A percentile compares a stretch with the other conserved stretches of the same genome.
phyloP scores from a whole-genome alignment of 352 stramenopile species.

The Phytophthora multivora region DNA sequence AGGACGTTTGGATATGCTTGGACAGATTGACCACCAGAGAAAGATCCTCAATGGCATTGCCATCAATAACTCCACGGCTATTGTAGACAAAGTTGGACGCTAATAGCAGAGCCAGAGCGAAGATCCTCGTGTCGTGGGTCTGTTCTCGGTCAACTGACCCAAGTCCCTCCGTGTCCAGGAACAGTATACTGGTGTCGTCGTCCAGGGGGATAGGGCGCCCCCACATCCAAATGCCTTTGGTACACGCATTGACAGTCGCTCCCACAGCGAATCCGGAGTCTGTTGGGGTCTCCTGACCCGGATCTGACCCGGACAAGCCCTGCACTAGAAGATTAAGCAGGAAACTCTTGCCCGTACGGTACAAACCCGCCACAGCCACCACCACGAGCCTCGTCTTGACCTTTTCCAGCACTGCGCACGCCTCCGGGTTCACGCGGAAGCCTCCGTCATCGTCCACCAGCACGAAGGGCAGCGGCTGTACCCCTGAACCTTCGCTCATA shows the following conservation, averaged over 20 bases:
- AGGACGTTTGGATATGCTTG: constrained; percentile 87
- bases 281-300: constrained; percentile 3
- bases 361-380: constrained; percentile 86
- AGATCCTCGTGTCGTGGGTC: constrained; percentile 91
- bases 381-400: constrained; percentile 85
- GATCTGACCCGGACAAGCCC: constrained; percentile 43
- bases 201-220: constrained; percentile 74
- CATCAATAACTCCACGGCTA: constrained; percentile 89
- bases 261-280: constrained; percentile 78
- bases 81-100: constrained; percentile 92
- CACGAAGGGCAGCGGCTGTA: constrained; percentile 80
- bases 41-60: constrained; percentile 88
- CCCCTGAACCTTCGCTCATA: constrained; percentile 38
- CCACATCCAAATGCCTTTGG: constrained; percentile 94
- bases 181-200: constrained; percentile 74
- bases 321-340: constrained; percentile 87
- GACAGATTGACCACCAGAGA: constrained; percentile 92
- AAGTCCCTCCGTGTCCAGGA: constrained; percentile 91
- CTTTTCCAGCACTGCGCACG: constrained; percentile 62
- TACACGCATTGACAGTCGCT: constrained; percentile 88
- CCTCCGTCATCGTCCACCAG: constrained; percentile 76
- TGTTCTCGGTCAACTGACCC: constrained; percentile 83
- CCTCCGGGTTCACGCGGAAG: constrained; percentile 84
- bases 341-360: constrained; percentile 92
- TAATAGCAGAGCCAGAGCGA: constrained; percentile 86